Percentiles rank a stretch among this genome's conserved stretches.
phyloP scores from a whole-genome alignment of 139 green algal species.

The Chlorella sorokiniana region DNA sequence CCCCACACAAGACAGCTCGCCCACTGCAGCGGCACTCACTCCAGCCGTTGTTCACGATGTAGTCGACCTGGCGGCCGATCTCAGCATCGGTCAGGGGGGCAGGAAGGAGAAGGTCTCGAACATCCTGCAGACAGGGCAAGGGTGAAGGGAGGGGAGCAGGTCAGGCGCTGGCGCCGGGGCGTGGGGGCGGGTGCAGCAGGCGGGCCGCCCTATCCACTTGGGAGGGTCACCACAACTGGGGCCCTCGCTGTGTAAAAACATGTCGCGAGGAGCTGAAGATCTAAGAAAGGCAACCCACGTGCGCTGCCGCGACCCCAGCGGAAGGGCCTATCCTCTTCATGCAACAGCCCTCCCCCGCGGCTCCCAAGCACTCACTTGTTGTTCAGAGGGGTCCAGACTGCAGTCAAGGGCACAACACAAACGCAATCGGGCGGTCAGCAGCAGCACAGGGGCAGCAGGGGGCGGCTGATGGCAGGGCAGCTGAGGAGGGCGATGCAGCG shows the following conservation, averaged over 20 bases:
- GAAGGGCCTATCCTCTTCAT: background rate
- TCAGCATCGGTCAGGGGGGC: slow-evolving; percentile 87
- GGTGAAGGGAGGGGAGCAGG: background rate
- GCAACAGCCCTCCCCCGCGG: background rate
- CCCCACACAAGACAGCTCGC: background rate
- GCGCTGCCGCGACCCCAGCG: background rate
- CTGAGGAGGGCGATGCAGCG: background rate
- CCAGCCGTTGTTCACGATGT: slow-evolving; percentile 90
- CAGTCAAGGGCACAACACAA: background rate
- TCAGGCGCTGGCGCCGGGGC: background rate
- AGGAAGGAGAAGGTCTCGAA: slow-evolving; percentile 99
- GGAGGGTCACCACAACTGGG: background rate
- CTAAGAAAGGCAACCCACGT: background rate
- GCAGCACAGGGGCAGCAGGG: background rate
- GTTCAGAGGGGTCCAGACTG: slow-evolving; percentile 56
- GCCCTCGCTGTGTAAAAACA: background rate
- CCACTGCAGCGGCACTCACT: slow-evolving; percentile 2
- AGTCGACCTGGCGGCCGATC: slow-evolving; percentile 95
- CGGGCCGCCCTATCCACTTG: slow-evolving; percentile 3
- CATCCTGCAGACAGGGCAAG: slow-evolving; percentile 64
- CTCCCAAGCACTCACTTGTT: slow-evolving; percentile 52
- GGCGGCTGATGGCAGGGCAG: no score
- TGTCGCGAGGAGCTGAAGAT: background rate
- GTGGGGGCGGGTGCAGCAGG: background rate
- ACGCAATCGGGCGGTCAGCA: background rate